A percentile compares a stretch with the other conserved stretches of the same genome.
Evolutionary conservation across 345 rosid species (phyloP).

Genomic region (Lepidium aucheri): DNA sequence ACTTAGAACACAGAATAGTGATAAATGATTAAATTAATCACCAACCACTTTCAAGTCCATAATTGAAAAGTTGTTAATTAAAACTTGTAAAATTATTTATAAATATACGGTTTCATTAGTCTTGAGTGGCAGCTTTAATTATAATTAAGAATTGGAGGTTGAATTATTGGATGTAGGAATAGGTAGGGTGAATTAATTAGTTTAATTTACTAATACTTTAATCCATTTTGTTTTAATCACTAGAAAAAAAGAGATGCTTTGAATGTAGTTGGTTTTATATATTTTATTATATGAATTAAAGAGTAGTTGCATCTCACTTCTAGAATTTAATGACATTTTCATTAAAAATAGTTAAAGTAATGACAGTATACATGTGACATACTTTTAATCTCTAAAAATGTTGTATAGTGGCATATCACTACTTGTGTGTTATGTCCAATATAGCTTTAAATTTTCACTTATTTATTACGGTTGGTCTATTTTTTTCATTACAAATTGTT

Average conservation of each 20-base stretch:
- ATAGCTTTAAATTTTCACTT: not conserved
- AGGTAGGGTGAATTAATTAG: slow-evolving; percentile 18
- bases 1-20: slow-evolving; percentile 14
- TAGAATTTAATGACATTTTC: not conserved
- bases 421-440: not conserved
- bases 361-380: slow-evolving; percentile 7
- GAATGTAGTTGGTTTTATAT: slow-evolving; percentile 19
- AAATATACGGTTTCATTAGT: not conserved
- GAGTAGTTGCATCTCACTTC: slow-evolving; percentile 23
- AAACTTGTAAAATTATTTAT: not conserved
- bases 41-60: slow-evolving; percentile 20
- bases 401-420: slow-evolving; percentile 16
- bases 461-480: not conserved
- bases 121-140: slow-evolving; percentile 20
- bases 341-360: slow-evolving; percentile 1
- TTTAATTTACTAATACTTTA: slow-evolving; percentile 7
- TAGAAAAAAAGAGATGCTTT: slow-evolving; percentile 14
- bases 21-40: slow-evolving; percentile 1
- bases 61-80: slow-evolving; percentile 12
- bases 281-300: slow-evolving; percentile 1
- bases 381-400: not conserved
- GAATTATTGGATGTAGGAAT: slow-evolving; percentile 21
- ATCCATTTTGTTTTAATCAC: not conserved
- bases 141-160: not conserved
- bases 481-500: not conserved